Base-by-base conservation (phyloP, 148 eudicot species). In the Polygonum aviculare region DNA sequence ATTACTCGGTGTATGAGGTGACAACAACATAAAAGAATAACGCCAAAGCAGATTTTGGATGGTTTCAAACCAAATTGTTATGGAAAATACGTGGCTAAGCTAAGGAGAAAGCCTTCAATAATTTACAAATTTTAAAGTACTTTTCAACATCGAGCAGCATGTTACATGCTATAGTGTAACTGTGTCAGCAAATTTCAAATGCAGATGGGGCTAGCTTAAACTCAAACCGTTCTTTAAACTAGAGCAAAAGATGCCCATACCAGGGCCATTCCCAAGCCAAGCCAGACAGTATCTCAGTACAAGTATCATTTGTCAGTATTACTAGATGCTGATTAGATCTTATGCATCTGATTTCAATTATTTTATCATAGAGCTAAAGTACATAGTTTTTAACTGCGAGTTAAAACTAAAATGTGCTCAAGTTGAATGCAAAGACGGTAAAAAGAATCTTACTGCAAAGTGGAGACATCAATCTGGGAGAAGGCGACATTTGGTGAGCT, bases 381-480 rank as follows among this genome's bases (percentile, higher is more conserved):
- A 26, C 21, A 5, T 18, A 60, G 33, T 21, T 60, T 19, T 60
- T 38, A 62, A 62, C 26, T 3, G 31, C 31, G 38, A 16, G 69
- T 31, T 0, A 12, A 62, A 62, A 21, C n/a, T 22, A 7, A 16
- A 59, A 19, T 7, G 33, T 59, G 2, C 12, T 9, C 54, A 9
- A 44, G 47, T 44, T 44, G 47, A 8, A 44, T 44, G 47, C 47
- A 44, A 44, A 6, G 11, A 63, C 70, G 26, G 12, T 63, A 0
- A 14, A 14, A 36, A 59, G 65, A 77, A 83, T 77, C 87, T 83
- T 69, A 92, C 97, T 85, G 85, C 65, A 90, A 79, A 45, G 87
- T 78, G 57, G 84, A 79, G 75, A 93, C 77, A 51, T 93, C 95
- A 65, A 93, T 84, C 71, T 89, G 95, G 38, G 95, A 93, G 87